A percentile compares a stretch with the other conserved stretches of the same genome.
These are phyloP conservation scores for Fusarium mexicanum DNA, from an alignment of 2,329 filamentous ascomycete species.

Conservation along the genomic window DNA sequence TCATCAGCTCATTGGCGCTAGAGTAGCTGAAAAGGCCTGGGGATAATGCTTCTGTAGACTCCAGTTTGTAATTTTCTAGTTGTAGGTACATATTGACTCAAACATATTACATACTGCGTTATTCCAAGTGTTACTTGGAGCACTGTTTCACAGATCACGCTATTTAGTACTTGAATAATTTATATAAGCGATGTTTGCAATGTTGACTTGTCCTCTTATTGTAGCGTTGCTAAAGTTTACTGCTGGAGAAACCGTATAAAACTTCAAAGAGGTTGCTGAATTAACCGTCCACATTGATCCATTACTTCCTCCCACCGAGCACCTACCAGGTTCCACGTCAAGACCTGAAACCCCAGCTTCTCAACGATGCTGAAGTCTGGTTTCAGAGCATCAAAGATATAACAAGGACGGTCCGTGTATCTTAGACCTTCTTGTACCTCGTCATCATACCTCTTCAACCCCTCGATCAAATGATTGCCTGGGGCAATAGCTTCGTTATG, in stretches of 20 bases:
- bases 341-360: background rate
- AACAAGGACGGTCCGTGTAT: background rate
- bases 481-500: background rate
- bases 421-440: background rate
- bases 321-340: background rate
- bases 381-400: background rate
- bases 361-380: background rate
- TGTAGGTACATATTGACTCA: background rate
- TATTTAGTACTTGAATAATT: background rate
- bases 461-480: background rate
- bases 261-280: background rate
- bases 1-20: background rate
- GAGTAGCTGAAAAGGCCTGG: background rate
- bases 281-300: background rate
- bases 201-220: background rate
- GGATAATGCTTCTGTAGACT: background rate
- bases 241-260: background rate
- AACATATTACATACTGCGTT: background rate
- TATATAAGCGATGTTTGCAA: rapidly evolving
- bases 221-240: rapidly evolving
- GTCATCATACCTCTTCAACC: background rate
- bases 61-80: rapidly evolving
- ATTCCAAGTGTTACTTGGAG: background rate
- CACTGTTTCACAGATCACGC: background rate
- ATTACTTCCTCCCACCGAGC: background rate